Percentiles rank a stretch among this genome's conserved stretches.
Evolutionary conservation across 352 stramenopile species (phyloP).

Genomic region (Pythium sukuiense): DNA sequence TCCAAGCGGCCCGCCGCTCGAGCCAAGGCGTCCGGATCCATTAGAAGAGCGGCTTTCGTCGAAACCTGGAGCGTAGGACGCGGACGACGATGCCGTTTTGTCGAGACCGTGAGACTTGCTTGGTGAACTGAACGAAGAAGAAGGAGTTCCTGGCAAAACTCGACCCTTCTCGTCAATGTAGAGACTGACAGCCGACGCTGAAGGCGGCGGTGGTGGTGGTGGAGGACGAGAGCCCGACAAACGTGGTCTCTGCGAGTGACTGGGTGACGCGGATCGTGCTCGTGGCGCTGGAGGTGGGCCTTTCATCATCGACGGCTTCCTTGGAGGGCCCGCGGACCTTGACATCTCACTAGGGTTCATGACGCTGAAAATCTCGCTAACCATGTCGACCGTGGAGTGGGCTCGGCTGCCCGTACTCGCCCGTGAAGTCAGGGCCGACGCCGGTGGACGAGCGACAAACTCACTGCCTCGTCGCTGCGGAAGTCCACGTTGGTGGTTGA

Average conservation of each 20-base stretch:
- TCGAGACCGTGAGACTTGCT: conserved; percentile 16
- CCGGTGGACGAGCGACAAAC: conserved; percentile 13
- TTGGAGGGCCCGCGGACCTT: conserved; percentile 20
- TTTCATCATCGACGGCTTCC: conserved; percentile 15
- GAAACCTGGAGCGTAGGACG: conserved; percentile 11
- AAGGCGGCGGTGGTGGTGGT: conserved; percentile 15
- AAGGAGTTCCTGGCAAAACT: conserved; percentile 16
- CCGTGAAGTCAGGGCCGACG: conserved; percentile 8
- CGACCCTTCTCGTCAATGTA: conserved; percentile 29
- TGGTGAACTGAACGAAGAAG: conserved; percentile 9
- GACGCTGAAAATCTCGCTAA: conserved; percentile 57
- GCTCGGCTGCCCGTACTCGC: conserved; percentile 24
- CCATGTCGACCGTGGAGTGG: conserved; percentile 50
- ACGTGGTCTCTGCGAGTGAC: conserved; percentile 4
- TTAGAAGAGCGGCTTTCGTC: conserved; percentile 19
- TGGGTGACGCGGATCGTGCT: conserved; percentile 15
- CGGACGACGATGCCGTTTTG: conserved; percentile 27
- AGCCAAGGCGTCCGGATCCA: conserved; percentile 6
- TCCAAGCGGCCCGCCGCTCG: conserved; percentile 15
- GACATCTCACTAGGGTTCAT: conserved; percentile 69
- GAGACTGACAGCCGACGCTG: conserved; percentile 11
- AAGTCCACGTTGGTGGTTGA: conserved; percentile 17
- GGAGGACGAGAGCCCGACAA: conserved; percentile 4
- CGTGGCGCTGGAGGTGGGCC: conserved; percentile 10
- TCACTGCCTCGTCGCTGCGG: conserved; percentile 21